A percentile compares a stretch with the other conserved stretches of the same genome.
These are phyloP conservation scores for Medicago lupulina DNA, from an alignment of 306 rosid species.

Conservation along the genomic window DNA sequence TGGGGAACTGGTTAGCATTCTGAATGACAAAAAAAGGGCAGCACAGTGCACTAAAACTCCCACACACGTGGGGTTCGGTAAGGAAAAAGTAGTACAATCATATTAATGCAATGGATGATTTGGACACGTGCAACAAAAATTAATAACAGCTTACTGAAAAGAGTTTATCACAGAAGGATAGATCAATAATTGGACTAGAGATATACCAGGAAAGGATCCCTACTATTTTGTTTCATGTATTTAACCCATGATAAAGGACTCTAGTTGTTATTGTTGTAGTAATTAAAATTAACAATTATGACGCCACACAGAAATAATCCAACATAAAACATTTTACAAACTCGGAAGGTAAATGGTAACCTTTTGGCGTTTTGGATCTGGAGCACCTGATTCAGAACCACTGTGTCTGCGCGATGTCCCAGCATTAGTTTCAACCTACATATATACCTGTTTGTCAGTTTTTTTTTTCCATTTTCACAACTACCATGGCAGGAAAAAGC, in stretches of 20 bases:
- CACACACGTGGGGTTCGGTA: too few relatives aligned
- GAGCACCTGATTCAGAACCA: constrained; percentile 59
- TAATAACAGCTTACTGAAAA: background rate
- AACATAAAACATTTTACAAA: constrained; percentile 30
- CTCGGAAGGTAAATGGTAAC: constrained; percentile 46
- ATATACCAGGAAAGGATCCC: background rate
- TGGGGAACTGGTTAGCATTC: too few relatives aligned
- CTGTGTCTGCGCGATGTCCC: constrained; percentile 65
- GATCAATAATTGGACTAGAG: background rate
- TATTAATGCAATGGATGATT: background rate
- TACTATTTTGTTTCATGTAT: background rate
- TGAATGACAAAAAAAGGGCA: too few relatives aligned
- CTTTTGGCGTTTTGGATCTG: constrained; percentile 88
- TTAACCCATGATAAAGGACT: background rate
- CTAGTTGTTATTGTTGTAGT: background rate
- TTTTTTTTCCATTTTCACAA: constrained; percentile 1
- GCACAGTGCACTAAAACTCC: too few relatives aligned
- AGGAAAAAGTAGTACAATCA: background rate
- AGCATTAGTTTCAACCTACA: constrained; percentile 58
- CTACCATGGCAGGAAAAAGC: background rate
- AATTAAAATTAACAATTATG: background rate
- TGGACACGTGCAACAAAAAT: constrained; percentile 2
- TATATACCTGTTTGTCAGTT: constrained; percentile 37
- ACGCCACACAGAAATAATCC: constrained; percentile 13
- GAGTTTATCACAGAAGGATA: background rate